Base-by-base conservation (phyloP, 2,329 filamentous ascomycete genomes). In the Bertia moriformis region DNA sequence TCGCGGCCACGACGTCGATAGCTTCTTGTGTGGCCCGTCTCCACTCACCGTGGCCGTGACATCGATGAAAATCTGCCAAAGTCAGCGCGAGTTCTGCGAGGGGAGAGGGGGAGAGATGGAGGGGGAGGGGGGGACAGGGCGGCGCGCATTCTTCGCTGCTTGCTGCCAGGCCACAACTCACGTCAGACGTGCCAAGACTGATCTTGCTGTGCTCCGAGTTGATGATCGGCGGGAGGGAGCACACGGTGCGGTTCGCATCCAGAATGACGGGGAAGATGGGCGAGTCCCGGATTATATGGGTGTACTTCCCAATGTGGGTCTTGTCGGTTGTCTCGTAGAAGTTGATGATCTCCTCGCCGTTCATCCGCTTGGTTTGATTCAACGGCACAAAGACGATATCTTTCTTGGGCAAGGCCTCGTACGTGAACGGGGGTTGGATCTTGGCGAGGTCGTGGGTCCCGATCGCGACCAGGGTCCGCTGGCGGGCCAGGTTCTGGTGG, bases 151-250 rank as follows among this genome's bases (percentile, higher is more conserved):
- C n/a, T n/a, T n/a, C n/a, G n/a, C n/a, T n/a, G n/a, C n/a, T n/a
- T n/a, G n/a, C n/a, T n/a, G n/a, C n/a, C n/a, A n/a, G n/a, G n/a
- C n/a, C n/a, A n/a, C n/a, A n/a, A n/a, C n/a, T n/a, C 53, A 98
- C 76, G 53, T 98, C 95, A 54, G 73, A 89, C 42, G 88, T 96
- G 56, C 93, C 66, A 35, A 93, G 65, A 4, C 79, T 86, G 56
- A 98, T 96, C 64, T 98, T 98, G 52, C 88, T 94, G 63, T 91
- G 88, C 53, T 98, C 76, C 51, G 87, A 78, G 65, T 98, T 98
- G 69, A 98, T 98, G 51, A 98, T 96, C 15, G 91, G 91, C 1
- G 91, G 91, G 51, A 98, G 70, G 4, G 89, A 96, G 63, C 91
- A 89, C 24, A 98, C 87, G 36, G 74, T 76, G 33, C 78, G 72